Evolutionary conservation across 495 filamentous ascomycete species (phyloP), one percentile per base, ranked within the genome.

Genomic region (Annulohypoxylon moriforme): DNA sequence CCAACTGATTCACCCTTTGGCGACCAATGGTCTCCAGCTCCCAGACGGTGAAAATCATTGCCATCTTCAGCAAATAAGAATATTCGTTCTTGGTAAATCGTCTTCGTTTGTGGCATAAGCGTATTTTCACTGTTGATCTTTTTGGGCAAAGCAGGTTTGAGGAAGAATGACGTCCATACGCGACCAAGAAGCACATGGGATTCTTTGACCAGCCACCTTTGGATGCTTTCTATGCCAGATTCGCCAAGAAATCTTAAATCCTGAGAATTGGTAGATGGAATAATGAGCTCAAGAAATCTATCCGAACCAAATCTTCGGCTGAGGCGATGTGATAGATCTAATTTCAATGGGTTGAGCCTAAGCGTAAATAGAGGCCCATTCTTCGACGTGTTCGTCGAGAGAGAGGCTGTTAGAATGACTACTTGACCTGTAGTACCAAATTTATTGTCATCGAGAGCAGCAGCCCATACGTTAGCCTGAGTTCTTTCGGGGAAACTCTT

Each of bases 11-110:
- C 76, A 1, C 61, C 69, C 42, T 77, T 78, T 8, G 64, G 68
- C n/a, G 76, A 68, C 2, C 71, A 62, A 8, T 57, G 50, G 14
- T 77, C 71, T 27, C 67, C 36, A 0, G 53, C 10, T 7, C 42
- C 53, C 6, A 55, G 56, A 25, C 40, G 68, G 46, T 40, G 64
- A 55, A 85, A 83, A 24, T 75, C 71, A 22, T 69, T 60, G 1
- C 82, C 83, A 29, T 75, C 71, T 63, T 83, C 82, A 16, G 83
- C 83, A 56, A 85, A 85, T 59, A 84, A 76, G 50, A 82, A 80
- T 3, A 85, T 65, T 8, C 80, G 71, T 20, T 85, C 82, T 59
- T 81, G 81, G 29, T 75, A 68, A 8, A 78, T 73, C 3, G 75
- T 75, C 58, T 80, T 79, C 1, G 62, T 62, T 4, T 84, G 80